Base-by-base conservation (phyloP, 371 early-diverging fungal species). In the Polyrhizophydium stewartii region DNA sequence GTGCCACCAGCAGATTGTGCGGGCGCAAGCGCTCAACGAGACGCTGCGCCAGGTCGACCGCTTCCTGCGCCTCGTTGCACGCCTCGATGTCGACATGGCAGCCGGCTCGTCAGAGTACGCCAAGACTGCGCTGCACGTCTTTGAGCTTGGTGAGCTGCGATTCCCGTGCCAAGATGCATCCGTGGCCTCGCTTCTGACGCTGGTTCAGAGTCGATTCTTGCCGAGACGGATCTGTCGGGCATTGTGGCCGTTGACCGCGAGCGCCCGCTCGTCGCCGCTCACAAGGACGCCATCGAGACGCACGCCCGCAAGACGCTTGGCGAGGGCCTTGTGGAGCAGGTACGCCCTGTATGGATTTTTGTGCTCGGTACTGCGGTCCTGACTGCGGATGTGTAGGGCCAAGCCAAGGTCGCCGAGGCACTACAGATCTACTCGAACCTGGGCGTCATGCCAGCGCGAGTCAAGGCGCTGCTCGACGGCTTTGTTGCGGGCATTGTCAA, bases 391-490 rank as follows among this genome's bases (percentile, higher is more conserved):
- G 12, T 62, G 6, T 59, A 86, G 68, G 85, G 86, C 58, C 87
- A 89, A 67, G 73, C 86, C 6, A 86, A 87, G 38, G 83, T 91
- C 62, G 88, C 90, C 24, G 73, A 85, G 16, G 86, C 87, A 5
- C 75, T 91, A 53, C 92, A 90, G 56, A 86, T 91, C 7, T 89
- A 87, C 65, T 79, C 85, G 49, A 89, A 88, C 56, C 73, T 91
- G 56, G 78, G 82, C 35, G 68, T 79, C 40, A 73, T 89, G 73
- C 76, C 82, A 16, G 64, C 72, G 33, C 82, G 75, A 40, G 61
- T 69, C 21, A 60, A 83, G 57, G 58, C 74, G 33, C 30, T 85
- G 43, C 56, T 79, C 13, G 75, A 78, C 2, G 58, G 55, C 0
- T 72, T 87, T 59, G 68, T 85, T 32, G 78, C 81, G 32, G 62